phyloP scores from a whole-genome alignment of 225 moss, liverwort and hornwort species.

The Antitrichia curtipendula region DNA sequence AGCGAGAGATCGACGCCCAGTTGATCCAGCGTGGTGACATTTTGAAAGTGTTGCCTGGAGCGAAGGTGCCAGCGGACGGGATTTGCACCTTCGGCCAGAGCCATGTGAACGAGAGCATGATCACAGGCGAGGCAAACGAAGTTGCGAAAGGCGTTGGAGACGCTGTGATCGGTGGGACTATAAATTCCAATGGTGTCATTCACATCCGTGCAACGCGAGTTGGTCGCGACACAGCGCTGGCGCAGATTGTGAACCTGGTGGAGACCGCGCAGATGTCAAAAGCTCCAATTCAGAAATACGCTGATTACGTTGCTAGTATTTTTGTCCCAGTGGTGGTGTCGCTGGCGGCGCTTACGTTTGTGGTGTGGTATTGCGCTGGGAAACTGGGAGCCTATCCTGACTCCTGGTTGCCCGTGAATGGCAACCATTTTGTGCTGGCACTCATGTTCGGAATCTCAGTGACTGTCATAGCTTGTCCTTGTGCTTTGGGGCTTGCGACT shows the following conservation, averaged over 20 bases:
- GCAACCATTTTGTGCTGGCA: conserved; percentile 69
- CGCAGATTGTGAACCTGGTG: conserved; percentile 81
- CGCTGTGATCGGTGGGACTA: conserved; percentile 77
- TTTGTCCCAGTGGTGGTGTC: conserved; percentile 85
- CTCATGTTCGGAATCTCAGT: conserved; percentile 87
- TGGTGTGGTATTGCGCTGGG: conserved; percentile 71
- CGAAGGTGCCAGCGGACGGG: conserved; percentile 93
- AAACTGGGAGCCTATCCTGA: conserved; percentile 40
- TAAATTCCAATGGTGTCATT: conserved; percentile 79
- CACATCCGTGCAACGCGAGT: conserved; percentile 69
- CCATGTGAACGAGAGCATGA: conserved; percentile 93
- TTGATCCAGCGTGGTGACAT: conserved; percentile 80
- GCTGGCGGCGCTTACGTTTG: conserved; percentile 58
- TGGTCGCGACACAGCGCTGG: conserved; percentile 83
- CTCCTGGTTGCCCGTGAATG: conserved; percentile 56
- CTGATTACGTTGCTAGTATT: conserved; percentile 67
- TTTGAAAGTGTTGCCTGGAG: conserved; percentile 77
- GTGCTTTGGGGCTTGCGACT: conserved; percentile 49
- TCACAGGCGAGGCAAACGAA: conserved; percentile 85
- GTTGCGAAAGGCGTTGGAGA: conserved; percentile 64
- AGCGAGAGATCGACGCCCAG: conserved; percentile 79
- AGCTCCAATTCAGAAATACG: conserved; percentile 92
- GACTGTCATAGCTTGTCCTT: conserved; percentile 54
- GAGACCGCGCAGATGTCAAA: conserved; percentile 98
- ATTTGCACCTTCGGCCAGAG: conserved; percentile 53